Evolutionary conservation across 2,329 filamentous ascomycete genomes (phyloP), one percentile per base, ranked within the genome.

Genomic region (Hypoxylon sp.): DNA sequence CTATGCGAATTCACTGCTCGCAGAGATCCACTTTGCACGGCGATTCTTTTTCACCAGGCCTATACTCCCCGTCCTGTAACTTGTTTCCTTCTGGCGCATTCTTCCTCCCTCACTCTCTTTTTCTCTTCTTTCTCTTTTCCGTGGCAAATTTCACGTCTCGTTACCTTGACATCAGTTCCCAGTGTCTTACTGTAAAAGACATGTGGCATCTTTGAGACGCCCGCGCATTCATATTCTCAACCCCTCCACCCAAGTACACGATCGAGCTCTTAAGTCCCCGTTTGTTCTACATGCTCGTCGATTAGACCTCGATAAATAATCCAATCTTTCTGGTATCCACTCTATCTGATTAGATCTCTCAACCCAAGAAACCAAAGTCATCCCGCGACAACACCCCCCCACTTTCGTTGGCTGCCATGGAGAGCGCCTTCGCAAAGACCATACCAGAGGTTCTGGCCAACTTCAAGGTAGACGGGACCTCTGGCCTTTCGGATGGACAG

Each of bases 341-440:
- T n/a, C 23, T 15, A 35, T 29, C 21, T 41, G n/a, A 31, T 40
- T 38, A 27, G 48, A 13, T 24, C n/a, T 27, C 35, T 38, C 37
- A 35, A n/a, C 27, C 26, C 8, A 40, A 53, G 40, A 51, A 43
- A 51, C 31, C 31, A 4, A 55, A 24, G 51, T 26, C 26, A 26
- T 60, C 58, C 65, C 48, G 48, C 67, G 63, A 63, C 61, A 58
- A 58, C 55, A 64, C 50, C 50, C 49, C 50, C 37, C 48, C 45
- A 47, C 48, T 66, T 56, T 56, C 59, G 27, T 46, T 55, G 54
- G 18, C 26, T 21, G 67, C 58, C 57, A 89, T 89, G 86, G 84
- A 88, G 66, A 82, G 79, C 77, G 86, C 87, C 64, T 89, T 84
- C 69, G 78, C 83, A 64, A 80, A 79, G 69, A 77, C 84, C 65